Evolutionary conservation across 2,329 filamentous ascomycete species (phyloP).

Genomic region (Hypoxylon sp.): DNA sequence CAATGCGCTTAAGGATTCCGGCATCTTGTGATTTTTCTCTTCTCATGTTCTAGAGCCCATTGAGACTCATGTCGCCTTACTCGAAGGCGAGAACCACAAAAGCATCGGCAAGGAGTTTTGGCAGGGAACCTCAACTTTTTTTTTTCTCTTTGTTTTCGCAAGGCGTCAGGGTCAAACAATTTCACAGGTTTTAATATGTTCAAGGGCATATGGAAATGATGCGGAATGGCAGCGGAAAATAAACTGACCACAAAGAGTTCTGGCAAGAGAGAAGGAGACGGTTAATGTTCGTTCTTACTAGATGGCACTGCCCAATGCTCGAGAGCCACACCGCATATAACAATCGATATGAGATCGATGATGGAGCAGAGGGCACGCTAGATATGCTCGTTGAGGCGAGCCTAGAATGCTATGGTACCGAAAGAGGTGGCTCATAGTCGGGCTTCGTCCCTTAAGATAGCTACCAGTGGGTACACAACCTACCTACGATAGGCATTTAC

Average conservation of each 20-base stretch:
- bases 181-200: constrained; percentile 47
- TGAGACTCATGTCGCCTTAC: constrained; percentile 36
- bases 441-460: constrained; percentile 24
- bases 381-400: constrained; percentile 41
- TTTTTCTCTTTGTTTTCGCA: constrained; percentile 48
- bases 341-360: constrained; percentile 43
- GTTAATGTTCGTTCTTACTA: constrained; percentile 43
- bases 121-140: constrained; percentile 44
- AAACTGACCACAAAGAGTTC: constrained; percentile 33
- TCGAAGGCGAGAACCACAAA: constrained; percentile 43
- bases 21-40: constrained; percentile 79
- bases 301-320: constrained; percentile 36
- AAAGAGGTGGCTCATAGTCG: constrained; percentile 25
- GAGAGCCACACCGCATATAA: constrained; percentile 29
- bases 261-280: constrained; percentile 33
- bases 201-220: constrained; percentile 46
- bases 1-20: constrained; percentile 97
- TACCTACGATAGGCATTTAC: constrained; percentile 27
- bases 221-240: constrained; percentile 43
- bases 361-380: constrained; percentile 26
- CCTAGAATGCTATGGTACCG: constrained; percentile 29
- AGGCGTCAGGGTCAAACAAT: constrained; percentile 52
- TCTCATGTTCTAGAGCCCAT: constrained; percentile 25
- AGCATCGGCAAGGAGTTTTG: constrained; percentile 53
- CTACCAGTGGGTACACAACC: constrained; percentile 20